These are phyloP conservation scores for Pterula multifida DNA, from an alignment of 1,284 basidiomycete genomes.

Conservation along the genomic window DNA sequence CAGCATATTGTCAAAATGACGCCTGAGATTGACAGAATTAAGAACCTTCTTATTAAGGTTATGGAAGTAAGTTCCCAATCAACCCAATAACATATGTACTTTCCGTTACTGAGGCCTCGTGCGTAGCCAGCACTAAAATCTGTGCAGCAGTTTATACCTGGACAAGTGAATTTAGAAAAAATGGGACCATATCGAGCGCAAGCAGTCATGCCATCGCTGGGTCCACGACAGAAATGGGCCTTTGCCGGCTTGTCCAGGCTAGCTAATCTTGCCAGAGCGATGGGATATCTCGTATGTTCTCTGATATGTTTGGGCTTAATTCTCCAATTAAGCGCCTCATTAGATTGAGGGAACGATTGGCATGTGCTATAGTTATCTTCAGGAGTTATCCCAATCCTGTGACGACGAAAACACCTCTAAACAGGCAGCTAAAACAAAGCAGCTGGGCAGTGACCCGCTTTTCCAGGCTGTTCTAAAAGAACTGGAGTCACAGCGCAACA, in stretches of 20 bases:
- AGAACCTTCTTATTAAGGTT: slow-evolving; percentile 44
- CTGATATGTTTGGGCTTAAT: slow-evolving; percentile 2
- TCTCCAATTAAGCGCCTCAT: slow-evolving; percentile 1
- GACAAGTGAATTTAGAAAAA: slow-evolving; percentile 24
- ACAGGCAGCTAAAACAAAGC: slow-evolving; percentile 22
- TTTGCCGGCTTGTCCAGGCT: slow-evolving; percentile 31
- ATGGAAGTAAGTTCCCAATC: slow-evolving; percentile 50
- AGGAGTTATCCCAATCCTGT: slow-evolving; percentile 27
- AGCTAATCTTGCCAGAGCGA: slow-evolving; percentile 54
- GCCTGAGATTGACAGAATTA: slow-evolving; percentile 42
- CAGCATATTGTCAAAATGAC: slow-evolving; percentile 66
- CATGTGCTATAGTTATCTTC: slow-evolving; percentile 64
- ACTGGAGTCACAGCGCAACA: slow-evolving; percentile 41
- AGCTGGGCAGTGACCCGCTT: slow-evolving; percentile 39
- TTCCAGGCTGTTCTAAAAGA: slow-evolving; percentile 55
- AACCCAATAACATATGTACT: not conserved
- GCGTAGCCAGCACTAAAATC: slow-evolving; percentile 15
- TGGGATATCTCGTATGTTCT: slow-evolving; percentile 65
- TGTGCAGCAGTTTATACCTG: slow-evolving; percentile 14
- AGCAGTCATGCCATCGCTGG: slow-evolving; percentile 22
- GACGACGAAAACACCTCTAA: slow-evolving; percentile 22
- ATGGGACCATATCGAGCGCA: slow-evolving; percentile 48
- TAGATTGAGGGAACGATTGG: slow-evolving; percentile 74
- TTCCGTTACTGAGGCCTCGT: not conserved
- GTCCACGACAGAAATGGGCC: slow-evolving; percentile 29